Evolutionary conservation across 164 flowering plant species (phyloP), one percentile per base, ranked within the genome.

Genomic region (Echeveria elegans): DNA sequence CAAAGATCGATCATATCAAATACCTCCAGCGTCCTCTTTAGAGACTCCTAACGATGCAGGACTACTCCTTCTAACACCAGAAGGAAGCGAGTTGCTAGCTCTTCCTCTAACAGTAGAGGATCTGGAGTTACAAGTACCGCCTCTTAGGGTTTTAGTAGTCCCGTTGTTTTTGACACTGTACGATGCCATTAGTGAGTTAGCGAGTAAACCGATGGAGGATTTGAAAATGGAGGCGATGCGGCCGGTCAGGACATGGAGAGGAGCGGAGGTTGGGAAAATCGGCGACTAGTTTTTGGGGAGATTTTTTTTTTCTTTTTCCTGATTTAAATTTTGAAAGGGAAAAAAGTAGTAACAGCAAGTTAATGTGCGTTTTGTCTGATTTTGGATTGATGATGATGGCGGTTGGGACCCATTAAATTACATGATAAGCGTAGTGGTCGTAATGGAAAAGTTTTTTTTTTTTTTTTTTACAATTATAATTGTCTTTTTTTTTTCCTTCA

Each of bases 91-190:
- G 63, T 24, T 47, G 71, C 74, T 74, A 47, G 82, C 69, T 70
- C 79, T 84, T 66, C 81, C 79, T 72, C 81, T 84, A 66, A 79
- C 79, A 12, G 86, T 79, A 26, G 80, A 70, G 1, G 82, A 73
- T 48, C 72, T 75, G 60, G 68, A 58, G 71, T 67, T 74, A 6
- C 82, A 67, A 2, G 77, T 5, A n/a, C 45, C 29, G n/a, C 66
- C 45, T 21, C 66, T 24, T 1, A 36, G 41, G 28, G 63, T 9
- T n/a, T n/a, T n/a, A 21, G 47, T 11, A 1, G 15, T 6, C 12
- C 47, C 45, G 34, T 36, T 63, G 34, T 36, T 63, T 63, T 47
- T 36, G 45, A 21, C 38, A 37, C 41, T 34, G 41, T 19, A 62
- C 41, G 65, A 19, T 24, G 61, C 5, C 61, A 16, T 12, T 19